These are phyloP conservation scores for Mucor velutinosus DNA, from an alignment of 371 early-diverging fungal species.

Conservation along the genomic window DNA sequence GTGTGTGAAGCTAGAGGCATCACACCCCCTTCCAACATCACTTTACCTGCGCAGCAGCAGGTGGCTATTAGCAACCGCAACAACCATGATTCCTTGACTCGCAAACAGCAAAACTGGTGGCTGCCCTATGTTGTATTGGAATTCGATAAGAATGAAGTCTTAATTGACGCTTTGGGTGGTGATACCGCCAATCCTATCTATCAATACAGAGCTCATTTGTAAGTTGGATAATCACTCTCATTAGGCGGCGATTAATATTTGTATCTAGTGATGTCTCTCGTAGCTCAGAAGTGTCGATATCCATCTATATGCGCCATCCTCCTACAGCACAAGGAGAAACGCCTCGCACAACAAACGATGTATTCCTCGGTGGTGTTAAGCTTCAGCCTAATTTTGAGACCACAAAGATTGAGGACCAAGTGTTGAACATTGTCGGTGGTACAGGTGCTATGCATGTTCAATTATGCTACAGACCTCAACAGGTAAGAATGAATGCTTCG, in stretches of 20 bases:
- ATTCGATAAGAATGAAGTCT: slow-evolving; percentile 93
- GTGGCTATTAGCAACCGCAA: slow-evolving; percentile 34
- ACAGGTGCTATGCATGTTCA: slow-evolving; percentile 71
- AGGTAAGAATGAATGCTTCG: slow-evolving; percentile 59
- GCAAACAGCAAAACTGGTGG: slow-evolving; percentile 76
- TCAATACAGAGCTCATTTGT: slow-evolving; percentile 90
- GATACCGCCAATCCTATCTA: slow-evolving; percentile 77
- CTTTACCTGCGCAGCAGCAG: slow-evolving; percentile 9
- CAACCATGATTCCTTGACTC: slow-evolving; percentile 59
- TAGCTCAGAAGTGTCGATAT: slow-evolving; percentile 79
- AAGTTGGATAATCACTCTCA: slow-evolving; percentile 38
- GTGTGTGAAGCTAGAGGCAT: slow-evolving; percentile 83
- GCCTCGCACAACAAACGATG: slow-evolving; percentile 53
- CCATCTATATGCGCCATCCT: slow-evolving; percentile 81
- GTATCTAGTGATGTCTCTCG: slow-evolving; percentile 84
- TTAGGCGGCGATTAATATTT: neutral
- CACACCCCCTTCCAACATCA: slow-evolving; percentile 44
- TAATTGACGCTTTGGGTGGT: slow-evolving; percentile 80
- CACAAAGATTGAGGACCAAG: slow-evolving; percentile 41
- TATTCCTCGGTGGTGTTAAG: slow-evolving; percentile 71
- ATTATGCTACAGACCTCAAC: slow-evolving; percentile 70
- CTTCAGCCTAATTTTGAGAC: slow-evolving; percentile 70
- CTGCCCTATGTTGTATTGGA: slow-evolving; percentile 89
- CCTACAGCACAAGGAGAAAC: slow-evolving; percentile 27
- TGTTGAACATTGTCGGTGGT: slow-evolving; percentile 45